Evolutionary conservation across 192 early-diverging fungal genomes (phyloP), one percentile per base, ranked within the genome.

Genomic region (Linnemannia zychae): DNA sequence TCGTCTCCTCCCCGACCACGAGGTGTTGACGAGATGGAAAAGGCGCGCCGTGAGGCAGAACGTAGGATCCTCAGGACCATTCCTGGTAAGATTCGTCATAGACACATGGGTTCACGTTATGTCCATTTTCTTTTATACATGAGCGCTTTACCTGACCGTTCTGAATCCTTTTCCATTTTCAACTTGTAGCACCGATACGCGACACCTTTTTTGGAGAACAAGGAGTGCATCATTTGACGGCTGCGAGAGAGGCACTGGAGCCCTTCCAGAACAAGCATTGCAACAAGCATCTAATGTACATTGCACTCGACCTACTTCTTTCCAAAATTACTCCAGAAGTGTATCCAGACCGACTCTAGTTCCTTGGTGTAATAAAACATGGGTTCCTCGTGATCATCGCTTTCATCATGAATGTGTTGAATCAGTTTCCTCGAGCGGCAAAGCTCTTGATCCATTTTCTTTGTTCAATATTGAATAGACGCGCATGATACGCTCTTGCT

Each of bases 241-340:
- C 85, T 22, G 84, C 88, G 15, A 87, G 76, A 67, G 84, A 88
- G 22, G 83, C 79, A 0, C 34, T 91, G 2, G 87, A 81, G 20
- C 90, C 90, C 0, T 80, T 91, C 34, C 90, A 91, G 40, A 87
- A 88, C 77, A 87, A 88, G 50, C 46, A 82, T 15, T 87, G 88
- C 44, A 91, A 91, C 65, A 89, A 90, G 67, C 90, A 91, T 50
- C 63, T 91, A n/a, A 77, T 91, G 6, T 89, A 88, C 72, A 77
- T 89, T 48, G 81, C 89, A 16, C 70, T 91, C 0, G 90, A 91
- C 65, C 71, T 90, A 1, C 48, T 91, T 47, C 69, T 88, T 1
- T 76, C 89, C 2, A 90, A 82, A 36, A 50, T 90, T 24, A 78
- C 87, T 22, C 90, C 90, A 36, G 90, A 91, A 65, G 76, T 85